These are phyloP conservation scores for Yamadazyma trypodendri DNA, from an alignment of 1,139 yeast genomes.

Conservation along the genomic window DNA sequence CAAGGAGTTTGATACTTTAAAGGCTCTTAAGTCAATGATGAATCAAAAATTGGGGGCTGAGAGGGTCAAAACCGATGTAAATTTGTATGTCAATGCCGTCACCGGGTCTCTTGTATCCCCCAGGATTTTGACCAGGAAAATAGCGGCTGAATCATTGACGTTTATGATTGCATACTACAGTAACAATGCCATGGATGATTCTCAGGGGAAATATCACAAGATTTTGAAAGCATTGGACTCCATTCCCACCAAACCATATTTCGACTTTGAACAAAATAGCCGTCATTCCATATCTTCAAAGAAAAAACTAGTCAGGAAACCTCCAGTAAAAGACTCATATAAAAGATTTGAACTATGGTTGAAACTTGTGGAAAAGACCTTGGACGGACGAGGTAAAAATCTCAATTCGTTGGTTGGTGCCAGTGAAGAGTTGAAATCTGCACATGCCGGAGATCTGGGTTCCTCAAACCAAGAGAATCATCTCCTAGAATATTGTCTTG, in stretches of 20 bases:
- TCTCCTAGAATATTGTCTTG: conserved; percentile 74
- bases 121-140: conserved; percentile 69
- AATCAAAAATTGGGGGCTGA: conserved; percentile 47
- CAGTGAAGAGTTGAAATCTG: conserved; percentile 73
- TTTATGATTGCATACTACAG: conserved; percentile 46
- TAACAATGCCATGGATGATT: conserved; percentile 26
- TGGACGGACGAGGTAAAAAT: conserved; percentile 82
- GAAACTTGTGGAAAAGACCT: conserved; percentile 63
- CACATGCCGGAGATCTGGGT: conserved; percentile 41
- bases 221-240: conserved; percentile 64
- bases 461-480: conserved; percentile 52
- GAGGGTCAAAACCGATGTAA: conserved; percentile 41
- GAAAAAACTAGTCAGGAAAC: conserved; percentile 38
- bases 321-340: conserved; percentile 38
- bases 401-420: conserved; percentile 93
- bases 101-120: conserved; percentile 52
- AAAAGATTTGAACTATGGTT: conserved; percentile 87
- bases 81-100: conserved; percentile 41
- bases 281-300: conserved; percentile 11
- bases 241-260: conserved; percentile 59
- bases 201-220: conserved; percentile 55
- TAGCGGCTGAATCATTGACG: conserved; percentile 74
- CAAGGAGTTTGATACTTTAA: conserved; percentile 46
- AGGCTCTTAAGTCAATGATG: conserved; percentile 49
- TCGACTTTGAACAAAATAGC: conserved; percentile 35